Evolutionary conservation across 2,329 filamentous ascomycete genomes (phyloP).

Genomic region (Leptoxyphium fumago): DNA sequence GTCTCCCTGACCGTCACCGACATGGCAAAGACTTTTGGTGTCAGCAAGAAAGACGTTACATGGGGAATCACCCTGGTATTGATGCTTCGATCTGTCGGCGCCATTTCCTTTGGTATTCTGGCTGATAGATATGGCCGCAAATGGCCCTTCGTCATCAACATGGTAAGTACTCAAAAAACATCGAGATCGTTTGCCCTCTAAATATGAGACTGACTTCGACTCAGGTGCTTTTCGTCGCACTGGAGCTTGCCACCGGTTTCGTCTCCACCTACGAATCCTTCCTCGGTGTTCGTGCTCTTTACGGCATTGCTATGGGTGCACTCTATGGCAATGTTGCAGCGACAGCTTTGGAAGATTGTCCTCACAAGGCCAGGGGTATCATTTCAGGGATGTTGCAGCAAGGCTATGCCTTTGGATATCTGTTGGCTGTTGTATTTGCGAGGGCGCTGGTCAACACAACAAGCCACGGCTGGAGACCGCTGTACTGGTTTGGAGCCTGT

Average conservation of each 20-base stretch:
- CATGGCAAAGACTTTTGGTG: constrained; percentile 39
- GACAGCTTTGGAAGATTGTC: constrained; percentile 48
- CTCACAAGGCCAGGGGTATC: constrained; percentile 41
- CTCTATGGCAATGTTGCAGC: constrained; percentile 48
- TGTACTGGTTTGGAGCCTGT: constrained; percentile 80
- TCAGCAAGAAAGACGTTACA: constrained; percentile 42
- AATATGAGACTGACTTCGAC: too few relatives aligned
- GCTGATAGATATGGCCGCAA: constrained; percentile 20
- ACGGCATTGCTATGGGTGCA: constrained; percentile 51
- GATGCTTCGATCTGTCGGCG: constrained; percentile 47
- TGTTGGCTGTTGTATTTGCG: constrained; percentile 32
- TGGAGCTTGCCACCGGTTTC: constrained; percentile 47
- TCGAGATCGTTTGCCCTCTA: too few relatives aligned
- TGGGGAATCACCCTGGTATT: constrained; percentile 41
- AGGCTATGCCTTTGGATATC: constrained; percentile 49
- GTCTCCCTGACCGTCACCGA: constrained; percentile 42
- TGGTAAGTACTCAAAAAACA: constrained; percentile 2
- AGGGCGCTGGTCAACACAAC: constrained; percentile 60
- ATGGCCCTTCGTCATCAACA: constrained; percentile 42
- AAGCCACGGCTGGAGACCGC: constrained; percentile 62
- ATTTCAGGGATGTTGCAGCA: constrained; percentile 49
- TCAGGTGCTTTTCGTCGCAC: constrained; percentile 39
- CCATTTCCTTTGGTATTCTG: constrained; percentile 39
- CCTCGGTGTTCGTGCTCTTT: constrained; percentile 43
- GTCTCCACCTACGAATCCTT: constrained; percentile 44